Evolutionary conservation across 2,329 filamentous ascomycete genomes (phyloP).

Genomic region (Colletotrichum sublineola): DNA sequence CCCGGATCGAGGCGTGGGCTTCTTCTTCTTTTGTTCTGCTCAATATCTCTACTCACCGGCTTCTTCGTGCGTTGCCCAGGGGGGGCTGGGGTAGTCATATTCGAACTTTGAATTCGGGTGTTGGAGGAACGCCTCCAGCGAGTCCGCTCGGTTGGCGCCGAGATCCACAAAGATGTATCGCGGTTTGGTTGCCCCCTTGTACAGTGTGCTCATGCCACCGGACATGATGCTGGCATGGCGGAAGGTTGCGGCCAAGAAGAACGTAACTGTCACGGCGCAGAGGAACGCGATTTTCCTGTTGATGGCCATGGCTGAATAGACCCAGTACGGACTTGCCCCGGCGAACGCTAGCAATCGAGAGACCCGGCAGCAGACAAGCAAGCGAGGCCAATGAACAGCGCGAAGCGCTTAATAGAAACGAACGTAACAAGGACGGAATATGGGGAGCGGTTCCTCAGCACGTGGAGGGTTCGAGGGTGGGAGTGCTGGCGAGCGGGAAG

Average conservation of each 20-base stretch:
- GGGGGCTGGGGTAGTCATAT: background rate
- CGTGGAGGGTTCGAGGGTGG: background rate
- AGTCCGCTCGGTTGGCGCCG: background rate
- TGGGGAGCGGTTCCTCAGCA: background rate
- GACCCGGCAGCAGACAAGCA: no score
- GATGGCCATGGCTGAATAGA: background rate
- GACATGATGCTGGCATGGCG: background rate
- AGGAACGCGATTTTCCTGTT: background rate
- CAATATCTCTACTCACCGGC: background rate
- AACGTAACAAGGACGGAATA: background rate
- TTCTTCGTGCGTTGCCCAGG: background rate
- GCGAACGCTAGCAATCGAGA: background rate
- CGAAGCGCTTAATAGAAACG: background rate
- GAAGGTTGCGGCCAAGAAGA: background rate
- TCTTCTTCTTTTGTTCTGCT: no score
- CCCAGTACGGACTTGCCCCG: no score
- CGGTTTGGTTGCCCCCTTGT: background rate
- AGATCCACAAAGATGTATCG: background rate
- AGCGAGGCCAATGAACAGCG: background rate
- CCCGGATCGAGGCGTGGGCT: background rate
- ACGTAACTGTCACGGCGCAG: background rate
- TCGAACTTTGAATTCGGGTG: background rate
- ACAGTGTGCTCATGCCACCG: background rate
- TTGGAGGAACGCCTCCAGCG: background rate
- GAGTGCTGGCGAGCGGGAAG: background rate